Percentiles rank a stretch among this genome's conserved stretches.
Conservation (phyloP, 1,284 basidiomycete genomes). For the Ganoderma meredithae region DNA sequence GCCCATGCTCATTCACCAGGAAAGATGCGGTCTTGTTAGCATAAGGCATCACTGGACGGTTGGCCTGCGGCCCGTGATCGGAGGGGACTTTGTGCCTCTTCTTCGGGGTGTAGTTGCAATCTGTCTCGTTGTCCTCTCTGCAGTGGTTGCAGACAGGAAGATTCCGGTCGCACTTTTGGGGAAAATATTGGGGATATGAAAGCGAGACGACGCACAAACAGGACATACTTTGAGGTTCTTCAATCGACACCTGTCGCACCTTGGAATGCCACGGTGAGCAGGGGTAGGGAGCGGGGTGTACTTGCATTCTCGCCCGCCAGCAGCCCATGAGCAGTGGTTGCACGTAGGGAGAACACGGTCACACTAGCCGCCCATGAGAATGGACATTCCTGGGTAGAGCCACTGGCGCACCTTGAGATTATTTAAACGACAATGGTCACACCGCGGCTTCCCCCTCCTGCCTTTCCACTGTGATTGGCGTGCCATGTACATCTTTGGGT, state of each 20-base stretch:
- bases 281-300: constrained; percentile 78
- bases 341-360: constrained; percentile 75
- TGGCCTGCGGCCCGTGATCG: constrained; percentile 50
- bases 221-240: constrained; percentile 68
- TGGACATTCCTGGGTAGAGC: background rate
- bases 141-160: constrained; percentile 76
- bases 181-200: constrained; percentile 15
- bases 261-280: constrained; percentile 75
- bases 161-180: constrained; percentile 67
- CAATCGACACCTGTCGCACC: constrained; percentile 71
- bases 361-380: constrained; percentile 51
- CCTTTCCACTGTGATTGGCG: constrained; percentile 75
- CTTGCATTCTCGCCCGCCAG: constrained; percentile 62
- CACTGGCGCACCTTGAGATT: constrained; percentile 66
- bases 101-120: constrained; percentile 75
- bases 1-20: constrained; percentile 50
- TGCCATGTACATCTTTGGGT: constrained; percentile 48
- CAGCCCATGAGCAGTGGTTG: constrained; percentile 74
- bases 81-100: constrained; percentile 63
- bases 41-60: constrained; percentile 50
- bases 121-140: constrained; percentile 53
- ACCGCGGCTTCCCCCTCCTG: constrained; percentile 72
- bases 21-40: constrained; percentile 59
- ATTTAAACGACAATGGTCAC: constrained; percentile 72
- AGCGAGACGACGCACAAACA: constrained; percentile 1